Percentiles rank a stretch among this genome's conserved stretches.
These are phyloP conservation scores for Pterocarpus santalinus DNA, from an alignment of 306 rosid species.

Conservation along the genomic window DNA sequence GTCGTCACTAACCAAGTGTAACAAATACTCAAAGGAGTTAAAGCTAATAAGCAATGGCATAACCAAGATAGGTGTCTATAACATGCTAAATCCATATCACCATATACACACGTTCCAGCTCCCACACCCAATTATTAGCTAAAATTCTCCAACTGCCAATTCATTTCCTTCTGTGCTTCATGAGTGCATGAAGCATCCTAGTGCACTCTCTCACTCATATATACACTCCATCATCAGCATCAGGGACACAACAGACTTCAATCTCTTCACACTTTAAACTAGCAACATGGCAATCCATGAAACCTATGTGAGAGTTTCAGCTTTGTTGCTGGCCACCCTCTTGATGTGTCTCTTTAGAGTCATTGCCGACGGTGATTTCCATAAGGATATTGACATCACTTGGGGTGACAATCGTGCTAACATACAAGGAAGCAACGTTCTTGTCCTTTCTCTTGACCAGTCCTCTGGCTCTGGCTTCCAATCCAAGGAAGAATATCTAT, in stretches of 20 bases:
- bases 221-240: background rate
- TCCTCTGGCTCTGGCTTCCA: conserved; percentile 58
- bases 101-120: background rate
- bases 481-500: conserved; percentile 50
- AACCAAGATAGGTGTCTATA: background rate
- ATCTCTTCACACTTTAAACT: background rate
- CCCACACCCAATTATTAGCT: conserved; percentile 16
- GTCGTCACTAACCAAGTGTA: background rate
- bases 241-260: background rate
- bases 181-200: conserved; percentile 6
- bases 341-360: background rate
- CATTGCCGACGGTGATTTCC: conserved; percentile 25
- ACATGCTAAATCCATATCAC: conserved; percentile 2
- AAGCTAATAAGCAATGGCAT: background rate
- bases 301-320: conserved; percentile 7
- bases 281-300: conserved; percentile 30
- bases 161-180: conserved; percentile 36
- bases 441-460: conserved; percentile 48
- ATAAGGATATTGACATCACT: conserved; percentile 11
- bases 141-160: conserved; percentile 22
- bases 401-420: conserved; percentile 49
- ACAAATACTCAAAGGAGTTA: conserved; percentile 34
- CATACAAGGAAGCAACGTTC: conserved; percentile 42
- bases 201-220: conserved; percentile 27
- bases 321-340: conserved; percentile 19